Conservation (phyloP, 805 yeast genomes). For the Starmerella asiatica region DNA sequence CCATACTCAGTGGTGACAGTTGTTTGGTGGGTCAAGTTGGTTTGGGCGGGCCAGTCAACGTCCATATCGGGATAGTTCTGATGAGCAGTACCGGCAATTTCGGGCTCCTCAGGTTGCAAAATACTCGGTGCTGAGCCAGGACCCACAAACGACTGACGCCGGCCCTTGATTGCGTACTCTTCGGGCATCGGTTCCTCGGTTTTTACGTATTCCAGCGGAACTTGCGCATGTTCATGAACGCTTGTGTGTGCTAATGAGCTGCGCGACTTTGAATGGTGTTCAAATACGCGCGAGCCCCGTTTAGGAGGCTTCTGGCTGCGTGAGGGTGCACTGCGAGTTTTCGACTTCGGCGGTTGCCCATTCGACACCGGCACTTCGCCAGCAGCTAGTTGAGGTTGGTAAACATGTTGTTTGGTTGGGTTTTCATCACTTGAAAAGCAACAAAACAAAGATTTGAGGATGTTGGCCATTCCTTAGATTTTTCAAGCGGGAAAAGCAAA, state of each 20-base stretch:
- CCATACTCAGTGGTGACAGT: conserved; percentile 21
- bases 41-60: background rate
- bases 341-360: too few relatives aligned
- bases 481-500: too few relatives aligned
- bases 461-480: conserved; percentile 1
- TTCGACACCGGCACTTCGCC: too few relatives aligned
- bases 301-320: too few relatives aligned
- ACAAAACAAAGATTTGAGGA: background rate
- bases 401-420: background rate
- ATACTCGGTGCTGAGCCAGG: conserved; percentile 14
- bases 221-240: too few relatives aligned
- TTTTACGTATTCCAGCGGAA: conserved; percentile 13
- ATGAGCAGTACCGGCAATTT: conserved; percentile 13
- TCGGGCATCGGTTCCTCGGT: conserved; percentile 4
- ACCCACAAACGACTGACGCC: conserved; percentile 5
- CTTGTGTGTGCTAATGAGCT: too few relatives aligned
- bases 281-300: too few relatives aligned
- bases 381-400: too few relatives aligned
- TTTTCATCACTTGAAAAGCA: background rate
- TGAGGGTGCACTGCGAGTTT: too few relatives aligned
- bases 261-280: too few relatives aligned
- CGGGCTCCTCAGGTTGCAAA: conserved; percentile 30
- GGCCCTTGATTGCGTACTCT: conserved; percentile 14
- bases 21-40: conserved; percentile 24
- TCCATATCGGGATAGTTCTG: background rate